phyloP scores from a whole-genome alignment of 1,284 basidiomycete species.

The Ganoderma leucocontextum region DNA sequence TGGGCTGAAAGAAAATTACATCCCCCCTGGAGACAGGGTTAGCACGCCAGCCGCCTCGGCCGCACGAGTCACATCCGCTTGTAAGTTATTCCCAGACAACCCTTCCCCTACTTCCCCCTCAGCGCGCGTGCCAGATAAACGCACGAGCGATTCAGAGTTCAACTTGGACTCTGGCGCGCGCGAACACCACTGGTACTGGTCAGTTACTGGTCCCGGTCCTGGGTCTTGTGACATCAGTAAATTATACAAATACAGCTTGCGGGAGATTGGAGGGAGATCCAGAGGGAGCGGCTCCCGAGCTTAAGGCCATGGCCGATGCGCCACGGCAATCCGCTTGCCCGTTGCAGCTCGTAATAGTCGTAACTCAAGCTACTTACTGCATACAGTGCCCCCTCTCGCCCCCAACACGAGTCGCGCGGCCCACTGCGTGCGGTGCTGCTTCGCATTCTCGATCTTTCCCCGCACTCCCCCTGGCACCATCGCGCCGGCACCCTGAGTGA shows the following conservation, averaged over 20 bases:
- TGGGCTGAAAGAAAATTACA: not conserved
- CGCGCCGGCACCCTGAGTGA: conserved; percentile 2
- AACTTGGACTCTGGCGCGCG: not conserved
- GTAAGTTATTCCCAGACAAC: not conserved
- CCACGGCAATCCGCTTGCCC: not conserved
- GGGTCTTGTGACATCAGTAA: not conserved
- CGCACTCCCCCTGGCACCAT: not conserved
- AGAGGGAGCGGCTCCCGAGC: not conserved
- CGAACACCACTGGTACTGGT: not conserved
- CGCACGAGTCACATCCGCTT: not conserved
- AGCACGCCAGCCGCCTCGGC: not conserved
- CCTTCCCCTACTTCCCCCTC: not conserved
- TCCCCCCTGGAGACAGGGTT: not conserved
- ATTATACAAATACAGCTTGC: too few relatives aligned
- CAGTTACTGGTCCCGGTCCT: not conserved
- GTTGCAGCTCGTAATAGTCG: too few relatives aligned
- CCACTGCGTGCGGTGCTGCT: not conserved
- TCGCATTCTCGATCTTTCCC: conserved; percentile 2
- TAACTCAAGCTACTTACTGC: not conserved
- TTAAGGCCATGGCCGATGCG: not conserved
- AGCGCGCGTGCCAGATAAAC: conserved; percentile 2
- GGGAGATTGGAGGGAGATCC: conserved; percentile 3
- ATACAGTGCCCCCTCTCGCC: not conserved
- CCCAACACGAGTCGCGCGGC: not conserved
- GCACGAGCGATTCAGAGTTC: not conserved